These are phyloP conservation scores for Blepharisma undulans DNA, from an alignment of 169 alveolate species.

Conservation along the genomic window DNA sequence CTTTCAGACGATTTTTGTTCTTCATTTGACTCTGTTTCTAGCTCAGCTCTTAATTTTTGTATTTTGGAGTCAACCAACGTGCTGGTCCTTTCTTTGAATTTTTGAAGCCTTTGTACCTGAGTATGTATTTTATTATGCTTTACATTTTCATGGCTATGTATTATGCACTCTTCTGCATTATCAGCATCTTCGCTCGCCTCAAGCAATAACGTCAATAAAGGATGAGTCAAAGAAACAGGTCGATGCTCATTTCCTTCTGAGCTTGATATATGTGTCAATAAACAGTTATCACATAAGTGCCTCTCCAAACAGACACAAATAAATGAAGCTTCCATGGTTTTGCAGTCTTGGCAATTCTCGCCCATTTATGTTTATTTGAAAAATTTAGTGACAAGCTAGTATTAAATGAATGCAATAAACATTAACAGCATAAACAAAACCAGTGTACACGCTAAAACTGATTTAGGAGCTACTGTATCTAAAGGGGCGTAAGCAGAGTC, in stretches of 20 bases:
- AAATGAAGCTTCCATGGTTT: not conserved
- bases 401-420: not conserved
- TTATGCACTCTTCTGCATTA: not conserved
- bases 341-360: not conserved
- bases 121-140: too few relatives aligned
- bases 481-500: not conserved
- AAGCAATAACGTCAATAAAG: slow-evolving; percentile 6
- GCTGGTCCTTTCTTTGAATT: slow-evolving; percentile 8
- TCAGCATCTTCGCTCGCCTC: not conserved
- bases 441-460: not conserved
- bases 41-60: not conserved
- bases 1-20: not conserved
- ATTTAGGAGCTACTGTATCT: not conserved
- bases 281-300: slow-evolving; percentile 22
- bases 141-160: not conserved
- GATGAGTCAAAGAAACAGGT: slow-evolving; percentile 31
- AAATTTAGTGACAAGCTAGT: not conserved
- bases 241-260: not conserved
- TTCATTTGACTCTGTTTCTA: not conserved
- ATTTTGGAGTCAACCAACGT: not conserved
- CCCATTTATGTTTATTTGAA: not conserved
- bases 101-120: not conserved
- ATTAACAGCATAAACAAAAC: not conserved
- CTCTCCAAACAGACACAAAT: slow-evolving; percentile 23
- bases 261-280: not conserved